Percentiles rank a stretch among this genome's conserved stretches.
Conservation (phyloP, 2,329 filamentous ascomycete genomes). For the Alternaria brassicae region DNA sequence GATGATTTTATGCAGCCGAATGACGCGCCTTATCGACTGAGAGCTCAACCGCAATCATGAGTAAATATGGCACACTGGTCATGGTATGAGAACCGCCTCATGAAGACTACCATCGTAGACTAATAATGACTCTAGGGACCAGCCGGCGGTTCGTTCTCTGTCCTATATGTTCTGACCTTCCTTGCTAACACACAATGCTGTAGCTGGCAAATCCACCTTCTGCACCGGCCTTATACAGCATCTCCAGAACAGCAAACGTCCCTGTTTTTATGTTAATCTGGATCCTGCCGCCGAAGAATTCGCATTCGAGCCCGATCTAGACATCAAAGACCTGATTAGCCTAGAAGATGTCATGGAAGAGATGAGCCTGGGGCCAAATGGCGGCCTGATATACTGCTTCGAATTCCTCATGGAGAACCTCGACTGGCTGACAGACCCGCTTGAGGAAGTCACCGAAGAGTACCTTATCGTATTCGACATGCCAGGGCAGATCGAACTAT, state of each 20-base stretch:
- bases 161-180: too few relatives aligned
- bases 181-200: too few relatives aligned
- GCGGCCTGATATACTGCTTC: constrained; percentile 94
- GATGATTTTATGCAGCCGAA: constrained; percentile 2
- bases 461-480: constrained; percentile 98
- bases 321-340: constrained; percentile 93
- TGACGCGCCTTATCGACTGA: constrained; percentile 11
- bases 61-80: constrained; percentile 91
- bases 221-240: constrained; percentile 93
- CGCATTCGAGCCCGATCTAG: constrained; percentile 87
- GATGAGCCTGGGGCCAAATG: constrained; percentile 87
- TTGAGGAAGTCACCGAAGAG: constrained; percentile 88
- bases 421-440: constrained; percentile 84
- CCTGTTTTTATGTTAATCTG: constrained; percentile 97
- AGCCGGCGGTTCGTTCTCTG: too few relatives aligned
- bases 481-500: constrained; percentile 98
- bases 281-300: constrained; percentile 95
- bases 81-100: constrained; percentile 63
- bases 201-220: constrained; percentile 98
- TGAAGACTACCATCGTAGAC: not conserved
- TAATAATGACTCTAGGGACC: constrained; percentile 65
- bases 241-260: constrained; percentile 87
- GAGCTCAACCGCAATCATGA: constrained; percentile 64
- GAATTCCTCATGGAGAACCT: constrained; percentile 95
- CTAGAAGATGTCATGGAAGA: constrained; percentile 98